A percentile compares a stretch with the other conserved stretches of the same genome.
These are phyloP conservation scores for Fraxinus latifolia DNA, from an alignment of 305 asterid species.

Conservation along the genomic window DNA sequence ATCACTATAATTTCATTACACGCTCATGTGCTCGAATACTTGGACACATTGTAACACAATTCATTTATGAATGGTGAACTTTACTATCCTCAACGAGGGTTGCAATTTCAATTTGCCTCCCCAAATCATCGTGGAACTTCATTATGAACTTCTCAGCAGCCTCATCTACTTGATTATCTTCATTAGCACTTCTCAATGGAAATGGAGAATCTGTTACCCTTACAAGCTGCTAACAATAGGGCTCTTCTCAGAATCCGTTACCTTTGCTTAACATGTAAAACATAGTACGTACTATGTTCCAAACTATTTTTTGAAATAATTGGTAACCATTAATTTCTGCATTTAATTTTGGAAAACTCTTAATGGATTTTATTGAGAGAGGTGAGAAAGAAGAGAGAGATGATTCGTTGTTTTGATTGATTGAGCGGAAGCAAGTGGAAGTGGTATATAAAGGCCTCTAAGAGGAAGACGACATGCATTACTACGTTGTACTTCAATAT, in stretches of 20 bases:
- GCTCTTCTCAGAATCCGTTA: slow-evolving; percentile 55
- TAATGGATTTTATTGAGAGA: background rate
- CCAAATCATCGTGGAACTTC: slow-evolving; percentile 48
- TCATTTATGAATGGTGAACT: background rate
- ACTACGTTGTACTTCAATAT: slow-evolving; percentile 19
- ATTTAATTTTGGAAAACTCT: background rate
- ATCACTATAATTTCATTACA: background rate
- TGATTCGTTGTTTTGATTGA: slow-evolving; percentile 21
- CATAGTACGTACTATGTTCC: slow-evolving; percentile 39
- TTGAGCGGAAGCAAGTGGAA: background rate
- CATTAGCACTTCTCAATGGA: slow-evolving; percentile 40
- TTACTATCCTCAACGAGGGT: background rate
- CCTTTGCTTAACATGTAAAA: slow-evolving; percentile 47
- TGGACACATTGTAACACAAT: background rate
- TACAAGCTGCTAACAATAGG: slow-evolving; percentile 52
- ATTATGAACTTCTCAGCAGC: slow-evolving; percentile 64
- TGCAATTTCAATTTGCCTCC: slow-evolving; percentile 26
- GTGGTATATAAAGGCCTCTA: slow-evolving; percentile 35
- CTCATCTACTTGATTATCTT: slow-evolving; percentile 41
- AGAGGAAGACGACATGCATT: background rate
- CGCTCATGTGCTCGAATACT: background rate
- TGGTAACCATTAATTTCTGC: slow-evolving; percentile 32
- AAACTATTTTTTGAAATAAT: slow-evolving; percentile 35
- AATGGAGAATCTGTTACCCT: slow-evolving; percentile 62
- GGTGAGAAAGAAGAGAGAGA: background rate